Evolutionary conservation across 305 asterid species (phyloP), one percentile per base, ranked within the genome.

Genomic region (Fraxinus sp.): DNA sequence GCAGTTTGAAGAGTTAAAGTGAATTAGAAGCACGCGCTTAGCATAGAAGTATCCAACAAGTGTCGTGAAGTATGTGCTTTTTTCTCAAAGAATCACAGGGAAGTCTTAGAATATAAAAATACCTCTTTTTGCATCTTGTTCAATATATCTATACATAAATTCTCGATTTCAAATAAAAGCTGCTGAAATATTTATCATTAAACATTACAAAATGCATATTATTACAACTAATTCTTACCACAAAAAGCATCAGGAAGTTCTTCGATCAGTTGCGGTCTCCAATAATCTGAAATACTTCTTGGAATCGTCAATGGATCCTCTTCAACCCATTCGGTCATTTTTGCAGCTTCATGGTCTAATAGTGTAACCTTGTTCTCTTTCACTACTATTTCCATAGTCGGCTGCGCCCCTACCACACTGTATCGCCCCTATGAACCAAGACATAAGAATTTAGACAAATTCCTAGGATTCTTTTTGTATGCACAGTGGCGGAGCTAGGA

Each of bases 351-450:
- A 81, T 96, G 97, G 82, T 96, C 98, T 83, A 93, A 75, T 75
- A 96, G 85, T 0, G 92, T 91, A 22, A 92, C 97, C 80, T 86
- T 84, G 59, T 92, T 87, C 87, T 94, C 99, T 83, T 93, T 93
- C 0, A 91, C 97, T 39, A 93, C 87, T 30, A 96, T 88, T 81
- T 96, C 99, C 89, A 93, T 85, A 7, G 93, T 83, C 11, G 97
- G 99, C 72, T 93, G 95, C 0, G 98, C 91, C 7, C 98, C 97
- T 13, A 96, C 91, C 85, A 90, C 95, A 83, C 99, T 94, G 88
- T 88, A 94, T 72, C 98, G 93, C 39, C 97, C 99, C 99, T 96
- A 83, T 68, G 3, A 41, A 83, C 30, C 66, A 75, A 18, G 2
- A 52, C 41, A 57, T 4, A n/a, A 83, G 41, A 81, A 68, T 73